A percentile compares a stretch with the other conserved stretches of the same genome.
Conservation (phyloP, 441 rosid genomes). For the Croton laevigatus region DNA sequence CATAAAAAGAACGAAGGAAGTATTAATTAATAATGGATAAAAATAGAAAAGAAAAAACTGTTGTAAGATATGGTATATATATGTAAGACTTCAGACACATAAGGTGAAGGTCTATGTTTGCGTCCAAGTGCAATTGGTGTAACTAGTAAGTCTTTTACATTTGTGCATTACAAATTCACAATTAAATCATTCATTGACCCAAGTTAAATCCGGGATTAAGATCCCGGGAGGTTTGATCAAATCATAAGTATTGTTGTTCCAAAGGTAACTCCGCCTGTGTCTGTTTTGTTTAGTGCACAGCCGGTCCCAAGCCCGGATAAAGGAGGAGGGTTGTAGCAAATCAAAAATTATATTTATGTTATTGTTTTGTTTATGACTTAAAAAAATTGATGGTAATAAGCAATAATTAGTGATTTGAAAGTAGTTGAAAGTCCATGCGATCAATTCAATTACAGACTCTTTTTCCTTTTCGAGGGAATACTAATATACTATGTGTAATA, state of each 20-base stretch:
- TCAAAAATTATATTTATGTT: not conserved
- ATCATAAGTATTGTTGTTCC: not conserved
- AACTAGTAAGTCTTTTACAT: too few species aligned
- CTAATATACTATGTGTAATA: not conserved
- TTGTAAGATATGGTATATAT: too few species aligned
- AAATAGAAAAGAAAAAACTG: too few species aligned
- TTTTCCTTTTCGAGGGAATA: too few species aligned
- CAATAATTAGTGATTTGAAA: not conserved
- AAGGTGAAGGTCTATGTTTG: too few species aligned
- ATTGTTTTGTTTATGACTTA: not conserved
- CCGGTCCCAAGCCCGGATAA: conserved; percentile 74
- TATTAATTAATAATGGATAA: too few species aligned
- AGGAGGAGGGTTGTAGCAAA: conserved; percentile 55
- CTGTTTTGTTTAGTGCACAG: conserved; percentile 32
- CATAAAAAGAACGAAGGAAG: too few species aligned
- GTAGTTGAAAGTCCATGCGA: not conserved
- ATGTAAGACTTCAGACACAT: too few species aligned
- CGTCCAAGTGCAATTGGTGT: too few species aligned
- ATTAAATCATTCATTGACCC: not conserved
- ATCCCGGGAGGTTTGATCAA: not conserved
- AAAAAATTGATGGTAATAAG: not conserved
- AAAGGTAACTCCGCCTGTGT: conserved; percentile 56
- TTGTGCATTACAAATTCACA: not conserved
- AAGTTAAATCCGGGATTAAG: not conserved
- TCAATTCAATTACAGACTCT: not conserved